A percentile compares a stretch with the other conserved stretches of the same genome.
Evolutionary conservation across 1,284 basidiomycete species (phyloP).

Genomic region (Limonomyces culmigenus): DNA sequence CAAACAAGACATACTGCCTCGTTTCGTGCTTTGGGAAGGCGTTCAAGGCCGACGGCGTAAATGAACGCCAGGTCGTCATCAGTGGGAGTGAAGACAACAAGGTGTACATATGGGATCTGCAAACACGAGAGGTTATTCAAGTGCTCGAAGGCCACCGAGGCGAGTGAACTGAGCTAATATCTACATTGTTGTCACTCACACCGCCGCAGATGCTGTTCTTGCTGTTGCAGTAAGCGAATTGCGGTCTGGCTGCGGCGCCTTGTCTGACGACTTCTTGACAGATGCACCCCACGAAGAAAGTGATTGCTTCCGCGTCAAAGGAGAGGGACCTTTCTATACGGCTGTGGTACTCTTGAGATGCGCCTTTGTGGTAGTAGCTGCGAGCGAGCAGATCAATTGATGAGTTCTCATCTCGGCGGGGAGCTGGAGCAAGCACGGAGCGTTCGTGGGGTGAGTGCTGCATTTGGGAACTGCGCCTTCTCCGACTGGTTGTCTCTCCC

Average conservation of each 20-base stretch:
- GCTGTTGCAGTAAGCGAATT: slow-evolving; percentile 45
- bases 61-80: slow-evolving; percentile 48
- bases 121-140: slow-evolving; percentile 62
- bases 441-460: too few species aligned
- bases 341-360: slow-evolving; percentile 61
- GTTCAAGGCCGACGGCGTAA: slow-evolving; percentile 5
- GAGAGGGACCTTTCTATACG: slow-evolving; percentile 73
- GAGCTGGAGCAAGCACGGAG: too few species aligned
- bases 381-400: too few species aligned
- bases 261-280: slow-evolving; percentile 13
- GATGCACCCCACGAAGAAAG: slow-evolving; percentile 54
- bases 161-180: slow-evolving; percentile 20
- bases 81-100: slow-evolving; percentile 86
- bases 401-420: too few species aligned
- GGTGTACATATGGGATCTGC: slow-evolving; percentile 83
- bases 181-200: slow-evolving; percentile 4
- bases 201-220: slow-evolving; percentile 46
- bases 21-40: slow-evolving; percentile 43
- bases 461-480: too few species aligned
- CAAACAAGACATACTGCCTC: slow-evolving; percentile 66
- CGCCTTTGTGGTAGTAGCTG: too few species aligned
- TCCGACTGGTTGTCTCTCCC: too few species aligned
- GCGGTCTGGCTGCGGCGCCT: background rate
- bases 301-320: slow-evolving; percentile 71
- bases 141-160: slow-evolving; percentile 70